Percentiles rank a stretch among this genome's conserved stretches.
Evolutionary conservation across 805 yeast genomes (phyloP).

Genomic region (Zygotorulaspora sp.): DNA sequence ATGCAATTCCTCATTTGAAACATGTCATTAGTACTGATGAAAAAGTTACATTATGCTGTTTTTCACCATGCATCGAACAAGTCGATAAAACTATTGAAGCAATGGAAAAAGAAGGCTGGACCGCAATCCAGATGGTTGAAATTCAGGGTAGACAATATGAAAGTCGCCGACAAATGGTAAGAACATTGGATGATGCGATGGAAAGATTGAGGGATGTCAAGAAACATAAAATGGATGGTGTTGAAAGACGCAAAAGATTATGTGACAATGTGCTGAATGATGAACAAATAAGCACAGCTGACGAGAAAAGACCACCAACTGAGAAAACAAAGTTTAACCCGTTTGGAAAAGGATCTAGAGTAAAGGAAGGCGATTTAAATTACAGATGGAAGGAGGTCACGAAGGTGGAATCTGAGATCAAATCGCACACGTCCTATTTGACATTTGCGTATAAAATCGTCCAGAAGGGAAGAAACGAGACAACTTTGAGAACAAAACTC

Average conservation of each 20-base stretch:
- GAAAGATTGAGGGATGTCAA: slow-evolving; percentile 76
- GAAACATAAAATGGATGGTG: slow-evolving; percentile 60
- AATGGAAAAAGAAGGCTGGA: slow-evolving; percentile 74
- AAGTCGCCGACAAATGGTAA: slow-evolving; percentile 82
- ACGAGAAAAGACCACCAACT: slow-evolving; percentile 30
- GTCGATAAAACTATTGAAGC: slow-evolving; percentile 82
- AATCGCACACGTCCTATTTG: slow-evolving; percentile 89
- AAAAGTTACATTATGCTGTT: slow-evolving; percentile 79
- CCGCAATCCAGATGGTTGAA: slow-evolving; percentile 85
- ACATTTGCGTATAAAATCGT: slow-evolving; percentile 70
- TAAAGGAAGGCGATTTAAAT: slow-evolving; percentile 79
- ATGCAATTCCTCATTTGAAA: slow-evolving; percentile 74
- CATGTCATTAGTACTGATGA: slow-evolving; percentile 50
- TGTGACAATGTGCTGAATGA: slow-evolving; percentile 24
- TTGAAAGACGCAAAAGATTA: slow-evolving; percentile 48
- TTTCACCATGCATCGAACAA: slow-evolving; percentile 97
- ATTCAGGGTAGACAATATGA: slow-evolving; percentile 83
- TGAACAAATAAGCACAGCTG: slow-evolving; percentile 23
- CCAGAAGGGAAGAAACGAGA: slow-evolving; percentile 21
- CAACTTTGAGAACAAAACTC: slow-evolving; percentile 8
- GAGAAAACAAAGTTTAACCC: slow-evolving; percentile 70
- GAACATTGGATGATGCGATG: slow-evolving; percentile 74
- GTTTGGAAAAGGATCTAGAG: slow-evolving; percentile 83
- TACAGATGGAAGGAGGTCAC: slow-evolving; percentile 84
- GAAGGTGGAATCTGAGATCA: slow-evolving; percentile 75